Base-by-base conservation (phyloP, 208 protist species). In the Wallacemonas sp. region DNA sequence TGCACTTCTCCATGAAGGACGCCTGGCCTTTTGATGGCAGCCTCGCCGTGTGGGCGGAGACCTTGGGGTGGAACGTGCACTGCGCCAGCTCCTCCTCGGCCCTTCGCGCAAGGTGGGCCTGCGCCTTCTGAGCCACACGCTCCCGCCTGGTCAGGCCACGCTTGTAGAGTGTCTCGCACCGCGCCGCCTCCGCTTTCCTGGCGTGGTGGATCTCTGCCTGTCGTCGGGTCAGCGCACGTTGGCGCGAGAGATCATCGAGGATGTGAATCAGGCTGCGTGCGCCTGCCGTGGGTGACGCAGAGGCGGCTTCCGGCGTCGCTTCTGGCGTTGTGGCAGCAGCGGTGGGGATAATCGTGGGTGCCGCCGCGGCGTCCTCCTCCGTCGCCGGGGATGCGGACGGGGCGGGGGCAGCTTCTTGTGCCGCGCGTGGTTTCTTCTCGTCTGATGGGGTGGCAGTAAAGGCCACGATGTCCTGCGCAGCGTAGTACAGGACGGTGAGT, bases 1-100 rank as follows among this genome's bases (percentile, higher is more conserved):
- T 23, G 36, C 81, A 88, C 58, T 70, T 80, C 41, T 81, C 69
- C 75, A 88, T 81, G 62, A 90, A 93, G 14, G 70, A 61, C 23
- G 69, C 65, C 14, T 68, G 61, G 11, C 82, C 81, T 44, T 87
- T 92, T 1, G 61, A 57, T 16, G 69, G 44, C 27, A 76, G 11
- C 48, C 52, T 41, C 57, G 65, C 69, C 11, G 74, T 82, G 3
- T 38, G 56, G 17, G 34, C 19, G 1, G 77, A 83, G 19, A 90
- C 67, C 1, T 61, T 36, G 4, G 81, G 81, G 29, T 65, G 68
- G 61, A 88, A 90, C 46, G 81, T 87, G 64, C 87, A 90, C 44
- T 63, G 39, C 9, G 54, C 60, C 21, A 83, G 48, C 63, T 80
- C 76, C 61, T 58, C 65, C 61, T 72, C 63, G 19, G 34, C 56